A percentile compares a stretch with the other conserved stretches of the same genome.
Conservation (phyloP, 345 rosid species). For the Citrus cavaleriei region DNA sequence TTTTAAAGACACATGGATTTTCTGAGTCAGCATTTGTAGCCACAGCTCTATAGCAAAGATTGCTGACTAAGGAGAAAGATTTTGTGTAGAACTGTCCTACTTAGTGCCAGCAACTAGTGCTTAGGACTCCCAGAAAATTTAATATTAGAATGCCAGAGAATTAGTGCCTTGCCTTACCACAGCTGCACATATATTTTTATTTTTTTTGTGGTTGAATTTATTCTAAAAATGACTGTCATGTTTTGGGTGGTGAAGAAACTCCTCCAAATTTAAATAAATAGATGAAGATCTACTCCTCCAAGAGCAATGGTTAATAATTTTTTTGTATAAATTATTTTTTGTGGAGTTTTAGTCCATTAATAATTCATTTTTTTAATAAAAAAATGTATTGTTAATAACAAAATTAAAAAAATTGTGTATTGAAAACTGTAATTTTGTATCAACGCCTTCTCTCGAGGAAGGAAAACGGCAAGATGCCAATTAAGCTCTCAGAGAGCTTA, state of each 20-base stretch:
- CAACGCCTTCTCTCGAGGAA: constrained; percentile 55
- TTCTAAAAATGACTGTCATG: background rate
- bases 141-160: no score
- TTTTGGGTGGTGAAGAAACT: background rate
- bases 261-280: no score
- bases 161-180: no score
- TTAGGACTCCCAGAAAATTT: no score
- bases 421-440: no score
- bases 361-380: no score
- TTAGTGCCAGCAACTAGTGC: no score
- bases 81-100: no score
- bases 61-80: background rate
- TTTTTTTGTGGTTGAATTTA: background rate
- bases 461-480: constrained; percentile 65
- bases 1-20: constrained; percentile 16
- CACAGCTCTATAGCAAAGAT: constrained; percentile 19
- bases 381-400: no score
- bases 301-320: constrained; percentile 24
- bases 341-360: constrained; percentile 22
- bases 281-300: no score
- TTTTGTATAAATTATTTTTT: constrained; percentile 29
- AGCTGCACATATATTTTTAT: no score
- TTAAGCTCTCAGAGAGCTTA: constrained; percentile 25
- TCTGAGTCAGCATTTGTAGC: constrained; percentile 18
- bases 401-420: no score